Conservation (phyloP, 129 eudicot species). For the Chrysanthemum seticuspe region DNA sequence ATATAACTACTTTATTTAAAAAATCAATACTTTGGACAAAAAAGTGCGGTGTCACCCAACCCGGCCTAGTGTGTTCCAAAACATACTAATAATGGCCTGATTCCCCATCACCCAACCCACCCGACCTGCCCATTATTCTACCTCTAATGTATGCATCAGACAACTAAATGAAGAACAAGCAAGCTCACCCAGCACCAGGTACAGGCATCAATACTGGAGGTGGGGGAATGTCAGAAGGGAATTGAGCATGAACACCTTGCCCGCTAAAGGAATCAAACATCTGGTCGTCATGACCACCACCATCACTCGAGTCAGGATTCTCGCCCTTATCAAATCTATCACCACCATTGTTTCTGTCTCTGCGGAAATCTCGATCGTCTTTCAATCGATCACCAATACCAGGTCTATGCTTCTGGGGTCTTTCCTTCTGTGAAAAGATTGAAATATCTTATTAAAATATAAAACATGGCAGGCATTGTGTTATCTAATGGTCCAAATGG, state of each 20-base stretch:
- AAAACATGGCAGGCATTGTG: slow-evolving; percentile 13
- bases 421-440: slow-evolving; percentile 67
- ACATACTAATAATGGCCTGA: background rate
- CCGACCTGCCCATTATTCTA: background rate
- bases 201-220: slow-evolving; percentile 98
- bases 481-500: background rate
- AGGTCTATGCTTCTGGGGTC: slow-evolving; percentile 62
- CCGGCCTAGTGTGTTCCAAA: background rate
- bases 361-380: slow-evolving; percentile 69
- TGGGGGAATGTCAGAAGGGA: slow-evolving; percentile 87
- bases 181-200: slow-evolving; percentile 94
- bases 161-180: background rate
- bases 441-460: slow-evolving; percentile 6
- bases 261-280: slow-evolving; percentile 84
- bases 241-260: slow-evolving; percentile 67
- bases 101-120: slow-evolving; percentile 5
- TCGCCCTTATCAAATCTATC: slow-evolving; percentile 76
- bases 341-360: slow-evolving; percentile 71
- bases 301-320: slow-evolving; percentile 63
- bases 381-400: slow-evolving; percentile 60
- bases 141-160: background rate
- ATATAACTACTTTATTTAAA: too few species aligned
- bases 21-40: too few species aligned
- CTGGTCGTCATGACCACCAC: slow-evolving; percentile 55
- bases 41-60: background rate